Percentiles rank a stretch among this genome's conserved stretches.
Evolutionary conservation across 1,284 basidiomycete species (phyloP).

Genomic region (Ceratorhiza oryzae-sativae): DNA sequence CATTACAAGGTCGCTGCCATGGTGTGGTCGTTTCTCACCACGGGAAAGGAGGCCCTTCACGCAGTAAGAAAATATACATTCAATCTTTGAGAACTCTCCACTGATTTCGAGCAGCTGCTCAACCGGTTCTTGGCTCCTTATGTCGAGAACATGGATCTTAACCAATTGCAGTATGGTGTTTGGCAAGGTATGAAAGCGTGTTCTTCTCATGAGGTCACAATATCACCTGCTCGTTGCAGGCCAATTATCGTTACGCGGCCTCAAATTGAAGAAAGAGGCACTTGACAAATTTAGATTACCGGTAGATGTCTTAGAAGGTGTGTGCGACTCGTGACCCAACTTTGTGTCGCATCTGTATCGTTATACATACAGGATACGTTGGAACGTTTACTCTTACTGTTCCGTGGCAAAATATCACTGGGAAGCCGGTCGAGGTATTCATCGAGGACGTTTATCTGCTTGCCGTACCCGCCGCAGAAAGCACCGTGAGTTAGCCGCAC

Average conservation of each 20-base stretch:
- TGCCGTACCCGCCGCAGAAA: slow-evolving; percentile 82
- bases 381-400: slow-evolving; percentile 92
- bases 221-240: slow-evolving; percentile 57
- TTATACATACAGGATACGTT: slow-evolving; percentile 72
- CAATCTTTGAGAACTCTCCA: background rate
- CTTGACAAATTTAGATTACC: slow-evolving; percentile 97
- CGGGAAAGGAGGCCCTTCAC: slow-evolving; percentile 78
- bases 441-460: slow-evolving; percentile 97
- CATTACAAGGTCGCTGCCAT: slow-evolving; percentile 9
- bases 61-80: slow-evolving; percentile 55
- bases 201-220: slow-evolving; percentile 18
- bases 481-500: slow-evolving; percentile 50
- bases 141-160: slow-evolving; percentile 95
- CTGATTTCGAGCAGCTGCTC: slow-evolving; percentile 64
- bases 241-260: slow-evolving; percentile 79
- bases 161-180: slow-evolving; percentile 95
- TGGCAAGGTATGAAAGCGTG: slow-evolving; percentile 71
- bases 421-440: slow-evolving; percentile 89
- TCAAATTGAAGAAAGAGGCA: slow-evolving; percentile 92
- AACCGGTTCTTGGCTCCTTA: slow-evolving; percentile 94
- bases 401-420: slow-evolving; percentile 95
- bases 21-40: slow-evolving; percentile 64
- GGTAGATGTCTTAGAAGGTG: slow-evolving; percentile 94
- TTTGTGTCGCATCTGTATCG: slow-evolving; percentile 9
- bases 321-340: slow-evolving; percentile 38